phyloP scores from a whole-genome alignment of 108 stramenopile genomes.

The Cylindrotheca closterium region DNA sequence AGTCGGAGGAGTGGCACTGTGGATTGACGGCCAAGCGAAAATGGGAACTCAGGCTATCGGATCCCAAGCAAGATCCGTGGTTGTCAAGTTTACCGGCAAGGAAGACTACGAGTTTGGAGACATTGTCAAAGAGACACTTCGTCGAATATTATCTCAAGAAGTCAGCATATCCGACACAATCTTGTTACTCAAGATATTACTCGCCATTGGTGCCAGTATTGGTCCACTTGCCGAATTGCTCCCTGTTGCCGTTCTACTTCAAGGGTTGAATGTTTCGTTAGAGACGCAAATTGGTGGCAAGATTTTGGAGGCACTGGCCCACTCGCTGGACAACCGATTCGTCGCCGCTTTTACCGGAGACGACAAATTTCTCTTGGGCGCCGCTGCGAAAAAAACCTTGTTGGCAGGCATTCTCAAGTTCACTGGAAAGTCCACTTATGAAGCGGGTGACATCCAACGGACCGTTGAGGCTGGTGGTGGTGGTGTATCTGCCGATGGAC shows the following conservation, averaged over 20 bases:
- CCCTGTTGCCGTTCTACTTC: conserved; percentile 17
- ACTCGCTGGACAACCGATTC: conserved; percentile 27
- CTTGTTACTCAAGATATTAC: conserved; percentile 13
- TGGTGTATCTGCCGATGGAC: neutral
- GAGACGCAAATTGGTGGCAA: conserved; percentile 17
- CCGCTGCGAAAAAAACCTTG: conserved; percentile 13
- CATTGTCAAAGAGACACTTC: conserved; percentile 44
- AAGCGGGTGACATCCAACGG: conserved; percentile 63
- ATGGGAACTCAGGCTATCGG: conserved; percentile 43
- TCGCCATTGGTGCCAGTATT: conserved; percentile 10
- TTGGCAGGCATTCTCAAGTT: conserved; percentile 21
- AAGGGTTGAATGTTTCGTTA: conserved; percentile 15
- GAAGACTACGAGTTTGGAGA: conserved; percentile 66
- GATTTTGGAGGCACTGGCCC: conserved; percentile 3
- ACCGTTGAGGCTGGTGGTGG: neutral
- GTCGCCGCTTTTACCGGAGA: conserved; percentile 21
- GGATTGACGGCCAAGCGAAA: conserved; percentile 24
- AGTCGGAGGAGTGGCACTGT: conserved; percentile 25
- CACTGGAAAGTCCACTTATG: conserved; percentile 65
- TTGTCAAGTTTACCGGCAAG: conserved; percentile 59
- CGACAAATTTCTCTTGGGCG: conserved; percentile 25
- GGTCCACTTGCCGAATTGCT: conserved; percentile 3
- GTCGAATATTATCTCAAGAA: conserved; percentile 14
- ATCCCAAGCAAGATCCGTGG: conserved; percentile 32
- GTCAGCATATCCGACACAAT: conserved; percentile 12